Base-by-base conservation (phyloP, 768 basidiomycete genomes). In the Boletus huronensis region DNA sequence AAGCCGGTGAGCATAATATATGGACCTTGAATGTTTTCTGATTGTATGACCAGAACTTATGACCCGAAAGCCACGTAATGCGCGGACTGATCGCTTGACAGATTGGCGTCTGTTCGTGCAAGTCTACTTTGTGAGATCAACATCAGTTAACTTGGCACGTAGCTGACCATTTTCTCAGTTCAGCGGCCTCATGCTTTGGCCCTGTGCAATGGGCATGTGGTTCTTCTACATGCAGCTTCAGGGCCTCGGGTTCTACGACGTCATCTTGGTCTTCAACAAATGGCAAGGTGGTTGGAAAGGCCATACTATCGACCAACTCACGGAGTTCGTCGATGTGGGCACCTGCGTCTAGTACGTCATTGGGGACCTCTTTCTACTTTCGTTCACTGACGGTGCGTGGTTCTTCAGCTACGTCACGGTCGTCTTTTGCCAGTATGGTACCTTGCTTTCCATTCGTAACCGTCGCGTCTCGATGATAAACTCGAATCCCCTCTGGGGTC, bases 101-200 rank as follows among this genome's bases (percentile, higher is more conserved):
- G 72, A 82, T 61, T 77, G 74, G 75, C 74, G 72, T 52, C 67
- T 80, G 46, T 74, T 81, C 59, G 53, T 75, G n/a, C 79, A 80
- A 50, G 75, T 77, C 2, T 80, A 79, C 54, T 61, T 75, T 51
- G 77, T 78, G 58, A 53, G 54, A 65, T 36, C 34, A 52, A 14
- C 26, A 14, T 23, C 17, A 23, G 23, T 38, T 10, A 6, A 38
- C 19, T 25, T 26, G 39, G 14, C 42, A 35, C 13, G 21, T 8
- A 3, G 46, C 57, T 62, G 44, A 49, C 50, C 47, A 39, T 29
- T 36, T 17, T n/a, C 25, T 23, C 39, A 76, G 73, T 74, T 77
- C 58, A 73, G 72, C 21, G 76, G 76, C 3, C 62, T 77, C 21
- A 74, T 77, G 74, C 58, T 77, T 50, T 77, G 76, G 76, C 75